Evolutionary conservation across 2,329 filamentous ascomycete genomes (phyloP).

Genomic region (Fusarium sp.): DNA sequence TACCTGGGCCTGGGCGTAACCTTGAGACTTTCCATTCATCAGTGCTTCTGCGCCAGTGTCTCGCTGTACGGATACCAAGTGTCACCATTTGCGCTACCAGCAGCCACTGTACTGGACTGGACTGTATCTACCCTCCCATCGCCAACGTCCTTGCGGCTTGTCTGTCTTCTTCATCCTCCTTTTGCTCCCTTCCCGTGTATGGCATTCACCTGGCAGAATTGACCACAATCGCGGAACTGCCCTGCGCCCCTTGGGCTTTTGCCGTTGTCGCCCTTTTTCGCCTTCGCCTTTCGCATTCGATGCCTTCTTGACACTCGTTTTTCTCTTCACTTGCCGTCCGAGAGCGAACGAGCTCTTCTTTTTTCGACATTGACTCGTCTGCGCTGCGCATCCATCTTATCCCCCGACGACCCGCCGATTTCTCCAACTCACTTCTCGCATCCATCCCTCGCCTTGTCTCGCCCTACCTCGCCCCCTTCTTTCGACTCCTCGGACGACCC

Average conservation of each 20-base stretch:
- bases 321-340: slow-evolving; percentile 13
- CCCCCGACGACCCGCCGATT: slow-evolving; percentile 22
- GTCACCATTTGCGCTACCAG: slow-evolving; percentile 6
- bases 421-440: slow-evolving; percentile 18
- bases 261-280: slow-evolving; percentile 6
- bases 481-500: slow-evolving; percentile 8
- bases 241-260: slow-evolving; percentile 32
- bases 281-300: slow-evolving; percentile 27
- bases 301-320: slow-evolving; percentile 45
- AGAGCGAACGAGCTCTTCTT: slow-evolving; percentile 18
- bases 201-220: slow-evolving; percentile 21
- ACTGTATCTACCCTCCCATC: slow-evolving; percentile 2
- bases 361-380: slow-evolving; percentile 4
- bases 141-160: background rate
- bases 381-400: slow-evolving; percentile 34
- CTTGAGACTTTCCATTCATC: background rate
- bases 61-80: slow-evolving; percentile 15
- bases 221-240: slow-evolving; percentile 17
- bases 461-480: background rate
- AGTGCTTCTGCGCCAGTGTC: slow-evolving; percentile 10
- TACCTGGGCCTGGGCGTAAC: background rate
- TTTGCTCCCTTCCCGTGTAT: slow-evolving; percentile 5
- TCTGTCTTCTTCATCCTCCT: slow-evolving; percentile 18
- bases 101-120: background rate
- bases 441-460: slow-evolving; percentile 3